phyloP scores from a whole-genome alignment of 768 basidiomycete species.

The Hydnum rufescens region DNA sequence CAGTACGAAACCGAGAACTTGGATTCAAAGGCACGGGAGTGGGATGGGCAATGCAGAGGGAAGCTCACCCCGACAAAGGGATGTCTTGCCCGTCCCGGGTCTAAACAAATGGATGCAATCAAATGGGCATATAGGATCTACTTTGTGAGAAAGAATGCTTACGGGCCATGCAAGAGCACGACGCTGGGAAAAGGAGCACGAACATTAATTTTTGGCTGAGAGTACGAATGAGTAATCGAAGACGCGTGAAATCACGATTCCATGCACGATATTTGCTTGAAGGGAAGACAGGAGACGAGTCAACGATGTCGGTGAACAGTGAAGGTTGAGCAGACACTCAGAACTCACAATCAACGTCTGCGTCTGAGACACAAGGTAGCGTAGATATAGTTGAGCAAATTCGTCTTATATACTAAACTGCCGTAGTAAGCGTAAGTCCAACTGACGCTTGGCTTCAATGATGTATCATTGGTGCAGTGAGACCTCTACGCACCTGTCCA shows the following conservation, averaged over 20 bases:
- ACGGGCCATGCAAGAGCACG: constrained; percentile 80
- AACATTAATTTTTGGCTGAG: too few species aligned
- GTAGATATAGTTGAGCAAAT: constrained; percentile 83
- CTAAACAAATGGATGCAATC: too few species aligned
- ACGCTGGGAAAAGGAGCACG: constrained; percentile 25
- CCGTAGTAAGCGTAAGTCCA: constrained; percentile 13
- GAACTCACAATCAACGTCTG: constrained; percentile 56
- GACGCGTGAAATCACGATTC: constrained; percentile 39
- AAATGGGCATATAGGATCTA: background rate
- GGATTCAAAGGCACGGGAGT: too few species aligned
- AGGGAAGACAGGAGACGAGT: too few species aligned
- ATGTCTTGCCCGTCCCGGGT: constrained; percentile 95
- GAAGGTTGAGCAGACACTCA: background rate
- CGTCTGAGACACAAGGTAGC: constrained; percentile 83
- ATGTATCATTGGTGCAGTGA: background rate
- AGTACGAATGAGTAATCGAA: background rate
- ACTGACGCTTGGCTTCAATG: too few species aligned
- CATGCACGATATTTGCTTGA: constrained; percentile 75
- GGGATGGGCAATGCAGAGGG: too few species aligned
- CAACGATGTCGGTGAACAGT: background rate
- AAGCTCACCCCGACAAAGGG: constrained; percentile 82
- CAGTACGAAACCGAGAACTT: too few species aligned
- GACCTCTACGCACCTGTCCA: constrained; percentile 38
- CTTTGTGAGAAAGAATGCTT: constrained; percentile 1
- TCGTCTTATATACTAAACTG: constrained; percentile 79